Evolutionary conservation across 1,139 yeast species (phyloP).

Genomic region (Suhomyces anneliseae): DNA sequence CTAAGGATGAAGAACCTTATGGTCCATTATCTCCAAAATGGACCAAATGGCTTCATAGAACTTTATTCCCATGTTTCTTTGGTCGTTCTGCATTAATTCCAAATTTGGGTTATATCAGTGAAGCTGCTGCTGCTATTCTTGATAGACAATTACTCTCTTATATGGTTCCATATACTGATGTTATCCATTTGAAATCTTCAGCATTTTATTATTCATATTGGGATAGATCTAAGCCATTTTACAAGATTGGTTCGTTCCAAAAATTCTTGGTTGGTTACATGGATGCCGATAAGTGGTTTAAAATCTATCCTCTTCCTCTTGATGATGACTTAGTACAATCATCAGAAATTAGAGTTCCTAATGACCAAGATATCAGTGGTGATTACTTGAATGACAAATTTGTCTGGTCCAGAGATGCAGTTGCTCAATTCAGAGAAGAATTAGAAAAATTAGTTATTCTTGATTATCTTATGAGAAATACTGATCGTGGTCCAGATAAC

Average conservation of each 20-base stretch:
- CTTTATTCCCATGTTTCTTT: constrained; percentile 74
- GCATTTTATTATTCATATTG: constrained; percentile 57
- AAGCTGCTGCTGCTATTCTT: constrained; percentile 66
- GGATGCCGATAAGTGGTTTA: constrained; percentile 63
- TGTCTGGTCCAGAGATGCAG: constrained; percentile 53
- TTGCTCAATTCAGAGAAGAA: constrained; percentile 59
- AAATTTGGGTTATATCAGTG: constrained; percentile 70
- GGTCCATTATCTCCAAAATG: constrained; percentile 79
- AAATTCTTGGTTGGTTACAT: constrained; percentile 57
- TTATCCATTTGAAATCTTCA: constrained; percentile 53
- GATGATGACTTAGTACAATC: constrained; percentile 22
- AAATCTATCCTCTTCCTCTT: constrained; percentile 56
- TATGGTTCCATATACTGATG: constrained; percentile 68
- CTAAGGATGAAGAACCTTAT: constrained; percentile 80
- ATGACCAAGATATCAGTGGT: constrained; percentile 8
- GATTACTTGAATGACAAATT: constrained; percentile 25
- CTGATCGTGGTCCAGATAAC: constrained; percentile 73
- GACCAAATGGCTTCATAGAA: constrained; percentile 79
- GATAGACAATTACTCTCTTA: constrained; percentile 59
- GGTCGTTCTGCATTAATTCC: constrained; percentile 75
- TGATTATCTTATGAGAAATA: constrained; percentile 72
- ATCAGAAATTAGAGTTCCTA: constrained; percentile 19
- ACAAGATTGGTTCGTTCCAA: constrained; percentile 69
- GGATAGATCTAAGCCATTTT: constrained; percentile 43
- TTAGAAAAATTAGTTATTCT: constrained; percentile 68